Conservation (phyloP, 306 rosid species). For the Corylus americana region DNA sequence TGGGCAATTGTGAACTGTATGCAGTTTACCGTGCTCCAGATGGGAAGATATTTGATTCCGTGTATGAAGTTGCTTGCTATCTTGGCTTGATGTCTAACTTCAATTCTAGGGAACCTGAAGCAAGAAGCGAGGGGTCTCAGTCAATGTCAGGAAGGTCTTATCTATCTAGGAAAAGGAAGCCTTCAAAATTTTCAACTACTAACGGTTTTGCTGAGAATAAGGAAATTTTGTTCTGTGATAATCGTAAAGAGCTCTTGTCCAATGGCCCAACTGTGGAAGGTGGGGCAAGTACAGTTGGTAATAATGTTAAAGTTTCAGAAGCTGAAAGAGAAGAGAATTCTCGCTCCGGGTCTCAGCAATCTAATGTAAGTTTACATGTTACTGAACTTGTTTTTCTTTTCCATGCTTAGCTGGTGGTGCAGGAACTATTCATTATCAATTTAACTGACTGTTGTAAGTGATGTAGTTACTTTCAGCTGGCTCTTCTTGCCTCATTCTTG, state of each 20-base stretch:
- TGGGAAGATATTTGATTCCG: slow-evolving; percentile 91
- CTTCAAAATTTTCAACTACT: slow-evolving; percentile 36
- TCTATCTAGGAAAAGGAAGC: slow-evolving; percentile 69
- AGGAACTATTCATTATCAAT: background rate
- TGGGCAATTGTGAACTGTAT: slow-evolving; percentile 66
- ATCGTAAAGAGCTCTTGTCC: slow-evolving; percentile 48
- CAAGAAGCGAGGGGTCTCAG: slow-evolving; percentile 54
- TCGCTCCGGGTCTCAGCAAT: slow-evolving; percentile 37
- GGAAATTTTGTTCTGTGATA: slow-evolving; percentile 42
- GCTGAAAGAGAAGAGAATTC: slow-evolving; percentile 43
- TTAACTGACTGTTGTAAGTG: slow-evolving; percentile 14
- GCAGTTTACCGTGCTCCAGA: slow-evolving; percentile 93
- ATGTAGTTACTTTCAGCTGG: slow-evolving; percentile 17
- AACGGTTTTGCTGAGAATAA: slow-evolving; percentile 73
- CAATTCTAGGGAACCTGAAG: slow-evolving; percentile 58
- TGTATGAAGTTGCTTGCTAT: slow-evolving; percentile 88
- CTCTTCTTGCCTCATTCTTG: slow-evolving; percentile 36
- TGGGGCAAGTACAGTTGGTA: slow-evolving; percentile 41
- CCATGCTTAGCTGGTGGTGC: background rate
- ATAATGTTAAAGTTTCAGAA: slow-evolving; percentile 43
- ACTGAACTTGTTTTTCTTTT: slow-evolving; percentile 11
- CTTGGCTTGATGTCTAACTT: slow-evolving; percentile 73
- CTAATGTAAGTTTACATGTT: slow-evolving; percentile 51
- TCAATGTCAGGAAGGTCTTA: slow-evolving; percentile 50
- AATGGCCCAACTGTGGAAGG: slow-evolving; percentile 43